Conservation (phyloP, 2,329 filamentous ascomycete species). For the Zasmidium cellare region DNA sequence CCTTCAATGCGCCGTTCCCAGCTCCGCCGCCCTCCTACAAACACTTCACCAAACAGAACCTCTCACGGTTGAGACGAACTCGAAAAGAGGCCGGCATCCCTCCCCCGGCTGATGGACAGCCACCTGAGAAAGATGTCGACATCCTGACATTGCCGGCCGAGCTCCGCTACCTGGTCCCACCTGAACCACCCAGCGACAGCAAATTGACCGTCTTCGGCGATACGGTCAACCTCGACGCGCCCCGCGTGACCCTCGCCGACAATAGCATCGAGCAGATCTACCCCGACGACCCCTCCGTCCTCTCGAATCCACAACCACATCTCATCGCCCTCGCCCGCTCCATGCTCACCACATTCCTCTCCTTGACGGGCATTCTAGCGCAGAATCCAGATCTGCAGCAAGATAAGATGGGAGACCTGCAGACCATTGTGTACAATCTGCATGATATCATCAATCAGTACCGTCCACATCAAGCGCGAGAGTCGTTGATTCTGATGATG, state of each 20-base stretch:
- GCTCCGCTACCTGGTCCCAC: conserved; percentile 77
- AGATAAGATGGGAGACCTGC: conserved; percentile 74
- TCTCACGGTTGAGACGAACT: conserved; percentile 53
- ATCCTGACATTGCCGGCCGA: conserved; percentile 64
- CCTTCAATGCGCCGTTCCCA: conserved; percentile 66
- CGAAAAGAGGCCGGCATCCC: conserved; percentile 27
- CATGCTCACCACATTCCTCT: conserved; percentile 83
- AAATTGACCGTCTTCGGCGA: conserved; percentile 75
- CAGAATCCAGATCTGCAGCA: conserved; percentile 64
- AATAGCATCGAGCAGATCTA: conserved; percentile 72
- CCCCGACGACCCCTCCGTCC: conserved; percentile 45
- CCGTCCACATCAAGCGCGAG: conserved; percentile 85
- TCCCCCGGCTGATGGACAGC: conserved; percentile 20
- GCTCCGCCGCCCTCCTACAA: conserved; percentile 88
- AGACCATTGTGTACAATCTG: conserved; percentile 83
- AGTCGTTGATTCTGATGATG: conserved; percentile 84
- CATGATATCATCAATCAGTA: conserved; percentile 95
- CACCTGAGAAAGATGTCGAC: conserved; percentile 29
- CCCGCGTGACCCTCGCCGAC: conserved; percentile 66
- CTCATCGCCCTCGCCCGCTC: conserved; percentile 77
- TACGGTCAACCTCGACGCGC: conserved; percentile 60
- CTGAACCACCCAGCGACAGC: conserved; percentile 68
- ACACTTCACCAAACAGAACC: conserved; percentile 76
- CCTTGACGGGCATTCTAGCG: conserved; percentile 72
- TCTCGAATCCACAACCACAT: conserved; percentile 52